Percentiles rank a stretch among this genome's conserved stretches.
phyloP scores from a whole-genome alignment of 768 basidiomycete species.

The Pulveroboletus sp. region DNA sequence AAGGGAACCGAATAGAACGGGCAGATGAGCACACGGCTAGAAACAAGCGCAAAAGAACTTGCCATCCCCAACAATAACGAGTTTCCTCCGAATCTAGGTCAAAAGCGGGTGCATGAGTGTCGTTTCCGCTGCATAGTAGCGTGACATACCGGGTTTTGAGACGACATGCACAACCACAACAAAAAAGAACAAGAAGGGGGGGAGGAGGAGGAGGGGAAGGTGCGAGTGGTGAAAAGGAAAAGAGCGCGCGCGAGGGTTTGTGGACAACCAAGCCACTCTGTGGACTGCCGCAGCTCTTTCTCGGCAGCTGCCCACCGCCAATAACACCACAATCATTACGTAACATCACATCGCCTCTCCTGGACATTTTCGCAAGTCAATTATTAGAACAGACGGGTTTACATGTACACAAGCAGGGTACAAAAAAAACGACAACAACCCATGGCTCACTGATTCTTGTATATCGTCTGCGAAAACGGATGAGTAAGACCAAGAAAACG shows the following conservation, averaged over 20 bases:
- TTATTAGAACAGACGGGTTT: too few relatives aligned
- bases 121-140: background rate
- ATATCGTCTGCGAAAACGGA: constrained; percentile 25
- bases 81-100: constrained; percentile 82
- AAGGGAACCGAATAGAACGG: background rate
- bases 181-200: background rate
- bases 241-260: constrained; percentile 11
- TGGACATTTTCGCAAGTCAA: too few relatives aligned
- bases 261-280: constrained; percentile 19
- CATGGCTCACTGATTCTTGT: constrained; percentile 29
- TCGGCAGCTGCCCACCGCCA: constrained; percentile 24
- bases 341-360: constrained; percentile 22
- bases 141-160: constrained; percentile 58
- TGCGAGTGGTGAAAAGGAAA: constrained; percentile 14
- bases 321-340: constrained; percentile 26
- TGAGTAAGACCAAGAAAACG: background rate
- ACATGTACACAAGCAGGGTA: too few relatives aligned
- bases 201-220: background rate
- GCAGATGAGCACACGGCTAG: background rate
- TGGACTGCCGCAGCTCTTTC: constrained; percentile 25
- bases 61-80: constrained; percentile 98
- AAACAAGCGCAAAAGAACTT: constrained; percentile 30
- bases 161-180: constrained; percentile 33
- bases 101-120: background rate
- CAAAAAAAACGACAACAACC: too few relatives aligned